Conservation (phyloP, 192 early-diverging fungal genomes). For the Coemansia sp. region DNA sequence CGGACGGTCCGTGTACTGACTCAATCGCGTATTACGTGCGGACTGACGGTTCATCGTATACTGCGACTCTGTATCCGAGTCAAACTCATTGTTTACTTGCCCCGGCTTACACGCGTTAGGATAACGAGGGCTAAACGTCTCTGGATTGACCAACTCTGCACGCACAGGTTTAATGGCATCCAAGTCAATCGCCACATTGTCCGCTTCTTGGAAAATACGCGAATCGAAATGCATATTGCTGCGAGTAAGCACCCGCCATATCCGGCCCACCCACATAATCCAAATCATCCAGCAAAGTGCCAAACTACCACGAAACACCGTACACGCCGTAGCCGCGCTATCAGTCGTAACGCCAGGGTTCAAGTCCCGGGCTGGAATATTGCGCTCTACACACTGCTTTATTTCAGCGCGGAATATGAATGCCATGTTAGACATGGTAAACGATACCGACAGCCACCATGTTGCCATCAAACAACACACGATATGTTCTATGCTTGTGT, state of each 20-base stretch:
- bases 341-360: not conserved
- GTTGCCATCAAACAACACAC: constrained; percentile 33
- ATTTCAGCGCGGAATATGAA: constrained; percentile 50
- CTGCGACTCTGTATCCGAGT: constrained; percentile 2
- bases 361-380: not conserved
- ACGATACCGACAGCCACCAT: constrained; percentile 47
- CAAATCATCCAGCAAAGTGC: constrained; percentile 45
- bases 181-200: constrained; percentile 22
- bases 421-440: constrained; percentile 36
- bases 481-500: constrained; percentile 18
- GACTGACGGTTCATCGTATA: not conserved
- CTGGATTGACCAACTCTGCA: constrained; percentile 19
- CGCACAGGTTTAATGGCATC: constrained; percentile 6
- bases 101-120: not conserved
- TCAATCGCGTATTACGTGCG: not conserved
- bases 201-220: constrained; percentile 33
- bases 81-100: not conserved
- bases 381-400: constrained; percentile 17
- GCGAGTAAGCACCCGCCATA: constrained; percentile 43
- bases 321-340: constrained; percentile 25
- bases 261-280: constrained; percentile 26
- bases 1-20: constrained; percentile 14
- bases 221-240: constrained; percentile 46
- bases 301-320: constrained; percentile 37
- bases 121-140: constrained; percentile 29